Evolutionary conservation across 1,284 basidiomycete genomes (phyloP), one percentile per base, ranked within the genome.

Genomic region (Mycena sp.): DNA sequence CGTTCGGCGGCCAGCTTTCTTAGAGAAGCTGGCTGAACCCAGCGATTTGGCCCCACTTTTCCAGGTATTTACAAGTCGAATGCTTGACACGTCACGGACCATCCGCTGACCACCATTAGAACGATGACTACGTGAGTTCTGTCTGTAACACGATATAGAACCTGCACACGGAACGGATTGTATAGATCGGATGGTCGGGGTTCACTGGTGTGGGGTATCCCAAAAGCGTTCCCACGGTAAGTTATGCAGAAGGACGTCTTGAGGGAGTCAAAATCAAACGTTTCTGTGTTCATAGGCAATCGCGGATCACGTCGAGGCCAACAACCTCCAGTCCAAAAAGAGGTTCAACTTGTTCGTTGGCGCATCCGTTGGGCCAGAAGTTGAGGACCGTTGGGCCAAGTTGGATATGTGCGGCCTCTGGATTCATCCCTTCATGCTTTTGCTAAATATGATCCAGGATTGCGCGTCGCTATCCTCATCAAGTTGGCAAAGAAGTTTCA

Each of bases 191-290:
- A 19, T 85, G 81, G 81, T 81, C 79, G 41, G 83, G 82, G 11
- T 84, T 83, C 67, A 83, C 82, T 29, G 81, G 81, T 45, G 81
- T 84, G 3, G 83, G 83, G 6, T 85, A 85, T 69, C 83, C 83
- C 11, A 84, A 85, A 69, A 73, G 73, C 21, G 76, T 80, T 11
- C 81, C 81, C 32, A 78, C 79, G 1, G 79, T 80, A n/a, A n/a
- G n/a, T n/a, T n/a, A n/a, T n/a, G n/a, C n/a, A n/a, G n/a, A n/a
- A n/a, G n/a, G n/a, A 59, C 56, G 78, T 75, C 40, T 44, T 21
- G 26, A 17, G 38, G 9, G 19, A 16, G 37, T 53, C 32, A 2
- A 6, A 26, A 17, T 6, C 46, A 6, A 17, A 17, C 6, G 12
- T n/a, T 35, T 51, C 40, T 5, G 55, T 7, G 11, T 38, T 25